Base-by-base conservation (phyloP, 441 rosid genomes). In the Capsella rubella region DNA sequence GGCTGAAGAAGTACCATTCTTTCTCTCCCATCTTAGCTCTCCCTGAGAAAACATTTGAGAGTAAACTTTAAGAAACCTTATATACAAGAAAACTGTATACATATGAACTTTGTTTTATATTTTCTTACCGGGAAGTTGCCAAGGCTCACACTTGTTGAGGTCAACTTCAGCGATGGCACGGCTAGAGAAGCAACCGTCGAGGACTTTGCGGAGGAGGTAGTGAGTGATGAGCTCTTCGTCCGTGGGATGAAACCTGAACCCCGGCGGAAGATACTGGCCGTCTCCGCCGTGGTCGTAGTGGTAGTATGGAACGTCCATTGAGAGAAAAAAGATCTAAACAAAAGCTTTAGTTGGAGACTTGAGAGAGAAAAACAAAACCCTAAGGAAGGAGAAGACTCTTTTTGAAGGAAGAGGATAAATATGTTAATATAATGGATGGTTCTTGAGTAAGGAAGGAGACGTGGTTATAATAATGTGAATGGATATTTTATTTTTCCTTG, bases 1-100 rank as follows among this genome's bases (percentile, higher is more conserved):
- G 77, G 79, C 94, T 91, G 43, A 87, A 93, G 69, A 93, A 93
- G 82, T 91, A 93, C 98, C 98, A 93, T 81, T 93, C 96, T 77
- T 91, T 93, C 83, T 93, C 98, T 27, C 97, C 98, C 97, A 91
- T 87, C 80, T 91, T 93, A 8, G 97, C 97, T 72, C 85, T 89
- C 79, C 72, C 98, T 93, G 81, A 65, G 28, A 18, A 21, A 2
- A 67, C 8, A 62, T 65, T 21, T 15, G 5, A 8, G 31, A 35
- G 58, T 52, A 65, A 31, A 46, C 27, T 59, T 58, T n/a, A 61
- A 67, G 27, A 62, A 21, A 60, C 50, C 14, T 61, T 75, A 16
- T 2, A 3, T 39, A 65, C 58, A 50, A 47, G 29, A 70, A n/a
- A 49, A 49, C 27, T 49, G 2, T 7, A 49, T 21, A 21, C 25